Conservation (phyloP, 2,329 filamentous ascomycete genomes). For the Curvularia verruculosa region DNA sequence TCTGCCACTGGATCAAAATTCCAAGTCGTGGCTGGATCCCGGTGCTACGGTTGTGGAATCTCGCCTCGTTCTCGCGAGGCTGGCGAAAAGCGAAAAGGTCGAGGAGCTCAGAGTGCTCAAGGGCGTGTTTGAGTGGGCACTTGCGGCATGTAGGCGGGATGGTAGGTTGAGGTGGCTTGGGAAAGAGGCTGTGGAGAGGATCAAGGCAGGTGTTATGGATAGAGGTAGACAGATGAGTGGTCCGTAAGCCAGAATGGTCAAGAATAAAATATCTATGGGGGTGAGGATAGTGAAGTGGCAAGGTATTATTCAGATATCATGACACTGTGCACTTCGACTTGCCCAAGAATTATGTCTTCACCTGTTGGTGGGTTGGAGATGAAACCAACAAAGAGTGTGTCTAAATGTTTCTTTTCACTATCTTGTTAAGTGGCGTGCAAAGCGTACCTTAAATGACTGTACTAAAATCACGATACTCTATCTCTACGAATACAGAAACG, state of each 20-base stretch:
- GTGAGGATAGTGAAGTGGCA: not conserved
- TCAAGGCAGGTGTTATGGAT: conserved; percentile 59
- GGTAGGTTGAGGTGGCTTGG: conserved; percentile 60
- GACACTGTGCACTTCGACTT: not conserved
- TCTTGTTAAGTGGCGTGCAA: not conserved
- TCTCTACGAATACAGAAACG: not conserved
- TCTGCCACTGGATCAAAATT: conserved; percentile 51
- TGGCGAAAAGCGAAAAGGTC: conserved; percentile 55
- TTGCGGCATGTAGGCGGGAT: conserved; percentile 47
- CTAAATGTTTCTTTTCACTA: not conserved
- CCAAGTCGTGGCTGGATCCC: conserved; percentile 58
- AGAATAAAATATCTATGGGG: not conserved
- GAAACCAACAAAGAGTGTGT: not conserved
- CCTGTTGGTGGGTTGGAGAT: not conserved
- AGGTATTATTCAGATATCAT: not conserved
- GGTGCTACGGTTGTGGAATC: conserved; percentile 71
- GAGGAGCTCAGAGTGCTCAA: conserved; percentile 64
- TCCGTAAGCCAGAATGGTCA: not conserved
- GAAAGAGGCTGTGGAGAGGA: conserved; percentile 61
- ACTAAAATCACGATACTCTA: not conserved
- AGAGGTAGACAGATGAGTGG: conserved; percentile 37
- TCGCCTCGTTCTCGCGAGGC: conserved; percentile 64
- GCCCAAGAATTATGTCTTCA: not conserved
- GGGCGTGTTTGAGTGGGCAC: conserved; percentile 71
- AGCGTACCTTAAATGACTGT: not conserved